These are phyloP conservation scores for Wallacemonas sp. DNA, from an alignment of 208 protist genomes.

Conservation along the genomic window DNA sequence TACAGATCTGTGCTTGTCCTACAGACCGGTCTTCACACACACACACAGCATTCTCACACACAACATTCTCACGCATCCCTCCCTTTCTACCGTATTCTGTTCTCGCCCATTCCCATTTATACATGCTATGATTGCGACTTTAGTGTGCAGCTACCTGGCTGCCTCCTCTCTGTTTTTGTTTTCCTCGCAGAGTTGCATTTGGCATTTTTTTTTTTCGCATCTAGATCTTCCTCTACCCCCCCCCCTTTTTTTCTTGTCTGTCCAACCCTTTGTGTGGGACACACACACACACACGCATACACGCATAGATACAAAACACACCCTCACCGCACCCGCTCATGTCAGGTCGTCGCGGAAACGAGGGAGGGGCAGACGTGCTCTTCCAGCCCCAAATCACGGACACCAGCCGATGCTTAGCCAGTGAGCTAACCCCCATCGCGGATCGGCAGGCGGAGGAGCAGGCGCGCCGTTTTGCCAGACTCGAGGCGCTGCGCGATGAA, in stretches of 20 bases:
- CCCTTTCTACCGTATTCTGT: too few species aligned
- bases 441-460: constrained; percentile 12
- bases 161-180: not conserved
- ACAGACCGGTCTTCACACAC: too few species aligned
- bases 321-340: too few species aligned
- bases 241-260: too few species aligned
- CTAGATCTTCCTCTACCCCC: not conserved
- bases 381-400: constrained; percentile 15
- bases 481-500: constrained; percentile 24
- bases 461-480: constrained; percentile 5
- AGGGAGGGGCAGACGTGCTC: not conserved
- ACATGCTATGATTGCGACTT: too few species aligned
- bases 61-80: not conserved
- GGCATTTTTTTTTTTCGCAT: constrained; percentile 8
- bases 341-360: too few species aligned
- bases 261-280: not conserved
- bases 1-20: too few species aligned
- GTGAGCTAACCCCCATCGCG: constrained; percentile 7
- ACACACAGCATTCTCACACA: not conserved
- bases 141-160: too few species aligned
- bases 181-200: not conserved
- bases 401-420: constrained; percentile 10
- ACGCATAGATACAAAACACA: too few species aligned
- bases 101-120: too few species aligned
- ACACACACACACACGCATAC: too few species aligned